These are phyloP conservation scores for Aspergillus quadricinctus DNA, from an alignment of 2,329 filamentous ascomycete species.

Conservation along the genomic window DNA sequence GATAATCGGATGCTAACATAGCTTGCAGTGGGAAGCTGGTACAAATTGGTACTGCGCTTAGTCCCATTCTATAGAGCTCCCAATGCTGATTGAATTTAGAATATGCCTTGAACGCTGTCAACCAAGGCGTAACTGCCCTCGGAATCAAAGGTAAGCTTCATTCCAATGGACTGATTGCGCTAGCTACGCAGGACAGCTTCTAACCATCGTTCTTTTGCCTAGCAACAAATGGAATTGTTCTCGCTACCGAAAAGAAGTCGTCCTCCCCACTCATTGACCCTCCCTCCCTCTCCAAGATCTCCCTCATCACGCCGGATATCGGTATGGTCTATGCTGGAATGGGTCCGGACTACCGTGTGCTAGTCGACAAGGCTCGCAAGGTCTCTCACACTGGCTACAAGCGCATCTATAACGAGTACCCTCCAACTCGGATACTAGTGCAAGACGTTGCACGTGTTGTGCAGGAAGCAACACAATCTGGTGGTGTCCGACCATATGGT, in stretches of 20 bases:
- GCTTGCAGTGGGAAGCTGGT: conserved; percentile 86
- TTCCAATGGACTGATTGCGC: neutral
- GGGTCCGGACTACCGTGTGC: conserved; percentile 95
- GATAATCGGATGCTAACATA: conserved; percentile 41
- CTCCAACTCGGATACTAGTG: conserved; percentile 97
- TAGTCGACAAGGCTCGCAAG: conserved; percentile 97
- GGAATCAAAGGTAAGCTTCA: conserved; percentile 81
- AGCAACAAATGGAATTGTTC: conserved; percentile 98
- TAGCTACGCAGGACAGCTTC: conserved; percentile 9
- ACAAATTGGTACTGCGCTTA: conserved; percentile 70
- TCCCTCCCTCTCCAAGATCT: conserved; percentile 92
- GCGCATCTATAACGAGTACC: conserved; percentile 99
- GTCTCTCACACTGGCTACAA: conserved; percentile 98
- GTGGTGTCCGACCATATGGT: conserved; percentile 94
- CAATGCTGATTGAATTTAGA: conserved; percentile 52
- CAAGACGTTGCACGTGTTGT: conserved; percentile 97
- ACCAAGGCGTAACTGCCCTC: conserved; percentile 96
- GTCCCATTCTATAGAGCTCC: neutral
- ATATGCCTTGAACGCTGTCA: conserved; percentile 98
- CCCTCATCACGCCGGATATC: conserved; percentile 96
- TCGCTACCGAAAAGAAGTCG: conserved; percentile 99
- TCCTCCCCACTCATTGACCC: conserved; percentile 96
- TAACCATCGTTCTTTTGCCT: conserved; percentile 10
- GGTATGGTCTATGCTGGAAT: conserved; percentile 99
- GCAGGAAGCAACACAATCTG: conserved; percentile 97